These are phyloP conservation scores for Auriscalpium vulgare DNA, from an alignment of 768 basidiomycete genomes.

Conservation along the genomic window DNA sequence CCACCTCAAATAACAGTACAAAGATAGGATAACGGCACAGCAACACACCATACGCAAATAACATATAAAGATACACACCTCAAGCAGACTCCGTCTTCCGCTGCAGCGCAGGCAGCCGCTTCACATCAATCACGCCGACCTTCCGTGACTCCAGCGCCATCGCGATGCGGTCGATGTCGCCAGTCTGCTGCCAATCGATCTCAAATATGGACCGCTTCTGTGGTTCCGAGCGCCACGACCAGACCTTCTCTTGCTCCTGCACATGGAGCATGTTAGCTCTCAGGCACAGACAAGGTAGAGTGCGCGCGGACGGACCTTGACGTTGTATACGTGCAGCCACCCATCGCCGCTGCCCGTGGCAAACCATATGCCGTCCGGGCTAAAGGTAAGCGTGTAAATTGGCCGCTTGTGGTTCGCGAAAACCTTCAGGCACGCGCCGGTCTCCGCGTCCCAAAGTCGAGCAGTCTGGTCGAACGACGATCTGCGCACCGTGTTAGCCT, in stretches of 20 bases:
- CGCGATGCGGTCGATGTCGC: constrained; percentile 50
- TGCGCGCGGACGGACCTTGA: constrained; percentile 38
- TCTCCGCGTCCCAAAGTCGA: constrained; percentile 75
- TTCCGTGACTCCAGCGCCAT: constrained; percentile 59
- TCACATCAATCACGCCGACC: constrained; percentile 62
- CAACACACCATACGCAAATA: too few relatives aligned
- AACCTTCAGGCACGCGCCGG: constrained; percentile 64
- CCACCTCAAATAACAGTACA: too few relatives aligned
- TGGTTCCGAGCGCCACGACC: constrained; percentile 13
- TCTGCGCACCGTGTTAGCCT: constrained; percentile 27
- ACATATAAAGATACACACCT: too few relatives aligned
- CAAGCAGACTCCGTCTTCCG: background rate
- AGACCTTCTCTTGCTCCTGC: constrained; percentile 11
- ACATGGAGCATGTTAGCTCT: background rate
- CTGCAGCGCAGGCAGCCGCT: constrained; percentile 32
- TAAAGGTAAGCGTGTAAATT: constrained; percentile 70
- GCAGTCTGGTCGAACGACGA: constrained; percentile 77
- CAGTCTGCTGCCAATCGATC: constrained; percentile 15
- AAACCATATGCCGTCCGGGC: constrained; percentile 62
- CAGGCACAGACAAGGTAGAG: background rate
- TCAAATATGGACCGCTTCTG: constrained; percentile 15
- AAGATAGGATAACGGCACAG: too few relatives aligned
- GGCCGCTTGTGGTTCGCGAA: constrained; percentile 66
- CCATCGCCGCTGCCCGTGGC: constrained; percentile 80
- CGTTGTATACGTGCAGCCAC: constrained; percentile 61